Base-by-base conservation (phyloP, 1,284 basidiomycete genomes). In the Trichosporon sp. region DNA sequence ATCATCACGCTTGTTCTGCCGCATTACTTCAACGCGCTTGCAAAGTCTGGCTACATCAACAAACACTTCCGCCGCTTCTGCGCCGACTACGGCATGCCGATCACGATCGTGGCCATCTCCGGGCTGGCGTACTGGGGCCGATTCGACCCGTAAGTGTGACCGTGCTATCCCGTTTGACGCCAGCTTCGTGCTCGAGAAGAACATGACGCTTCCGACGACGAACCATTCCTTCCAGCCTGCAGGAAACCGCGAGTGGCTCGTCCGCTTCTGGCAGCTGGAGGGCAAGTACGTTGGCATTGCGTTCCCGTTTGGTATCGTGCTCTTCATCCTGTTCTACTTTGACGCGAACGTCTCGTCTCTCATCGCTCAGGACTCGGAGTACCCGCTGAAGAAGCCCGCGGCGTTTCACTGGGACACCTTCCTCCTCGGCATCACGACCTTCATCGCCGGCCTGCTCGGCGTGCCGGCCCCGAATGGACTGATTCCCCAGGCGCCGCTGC, bases 401-500 rank as follows among this genome's bases (percentile, higher is more conserved):
- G 95, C 93, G 0, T 98, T 98, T 79, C 94, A 98, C 76, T 95
- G 85, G 90, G 90, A 91, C 76, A 85, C 89, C 75, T 83, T 92
- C 72, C 80, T 93, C 3, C 88, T 99, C 15, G 96, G 95, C 3
- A 86, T 96, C 71, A 95, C 92, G 0, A 98, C 95, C 0, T 92
- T 98, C 76, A 88, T 98, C 63, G 90, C 95, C 3, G 95, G 94
- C 0, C 84, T 98, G 21, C 86, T 99, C 2, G 95, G 95, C 18
- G 79, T 97, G 3, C 95, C 95, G 0, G 95, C 95, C 0, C 95
- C 95, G 0, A 98, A 98, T 76, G 95, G 81, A 3, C 87, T 96
- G 25, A 97, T 99, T 63, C 95, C 95, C 0, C 96, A 98, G 83
- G 95, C 96, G 0, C 96, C 95, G 0, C 92, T 97, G 27, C 95